phyloP scores from a whole-genome alignment of 768 basidiomycete genomes.

The Cantharellus anzutake region DNA sequence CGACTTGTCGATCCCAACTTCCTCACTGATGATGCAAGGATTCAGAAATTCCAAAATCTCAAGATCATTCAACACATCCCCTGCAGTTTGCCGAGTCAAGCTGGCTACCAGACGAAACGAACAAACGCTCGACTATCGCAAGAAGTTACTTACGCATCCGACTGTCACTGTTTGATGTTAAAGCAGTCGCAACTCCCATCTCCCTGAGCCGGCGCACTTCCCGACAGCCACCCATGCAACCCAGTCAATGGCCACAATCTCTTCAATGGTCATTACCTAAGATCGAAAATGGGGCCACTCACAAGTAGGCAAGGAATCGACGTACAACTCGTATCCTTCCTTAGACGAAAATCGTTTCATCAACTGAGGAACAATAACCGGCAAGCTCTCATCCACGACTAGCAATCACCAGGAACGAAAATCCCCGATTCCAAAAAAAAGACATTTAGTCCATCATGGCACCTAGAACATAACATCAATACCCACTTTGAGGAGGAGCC shows the following conservation, averaged over 20 bases:
- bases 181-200: conserved; percentile 30
- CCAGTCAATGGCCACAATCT: not conserved
- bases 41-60: conserved; percentile 29
- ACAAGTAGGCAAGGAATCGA: conserved; percentile 32
- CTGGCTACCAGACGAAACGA: not conserved
- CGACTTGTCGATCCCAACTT: conserved; percentile 53
- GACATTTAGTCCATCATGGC: no score
- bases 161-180: conserved; percentile 55
- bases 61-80: conserved; percentile 38
- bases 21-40: conserved; percentile 50
- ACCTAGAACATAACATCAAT: no score
- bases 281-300: conserved; percentile 10
- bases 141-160: conserved; percentile 36
- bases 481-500: conserved; percentile 24
- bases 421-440: not conserved
- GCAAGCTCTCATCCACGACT: conserved; percentile 37
- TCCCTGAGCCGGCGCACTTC: conserved; percentile 21
- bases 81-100: conserved; percentile 12
- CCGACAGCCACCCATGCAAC: conserved; percentile 18
- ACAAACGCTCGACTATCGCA: not conserved
- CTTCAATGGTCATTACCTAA: not conserved
- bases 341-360: conserved; percentile 48
- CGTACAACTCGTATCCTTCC: conserved; percentile 46
- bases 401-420: not conserved
- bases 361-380: conserved; percentile 39